A percentile compares a stretch with the other conserved stretches of the same genome.
phyloP scores from a whole-genome alignment of 1,284 basidiomycete genomes.

The Mycosarcoma maydis region DNA sequence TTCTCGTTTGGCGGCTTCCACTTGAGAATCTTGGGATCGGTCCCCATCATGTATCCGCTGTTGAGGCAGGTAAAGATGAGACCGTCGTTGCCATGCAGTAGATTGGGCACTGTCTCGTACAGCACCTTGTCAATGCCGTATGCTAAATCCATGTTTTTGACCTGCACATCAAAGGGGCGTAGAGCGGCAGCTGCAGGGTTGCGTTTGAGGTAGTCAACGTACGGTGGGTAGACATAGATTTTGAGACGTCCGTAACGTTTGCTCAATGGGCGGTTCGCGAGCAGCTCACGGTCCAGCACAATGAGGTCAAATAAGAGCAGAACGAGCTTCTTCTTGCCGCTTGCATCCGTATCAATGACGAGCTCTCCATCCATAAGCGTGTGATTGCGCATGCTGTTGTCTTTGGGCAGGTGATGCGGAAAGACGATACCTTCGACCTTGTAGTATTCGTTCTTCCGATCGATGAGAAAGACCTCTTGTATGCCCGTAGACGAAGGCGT shows the following conservation, averaged over 20 bases:
- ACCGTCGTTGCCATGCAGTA: conserved; percentile 94
- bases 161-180: conserved; percentile 82
- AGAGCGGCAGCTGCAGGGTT: conserved; percentile 75
- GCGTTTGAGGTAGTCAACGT: conserved; percentile 76
- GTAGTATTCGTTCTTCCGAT: conserved; percentile 90
- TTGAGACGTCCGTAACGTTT: conserved; percentile 88
- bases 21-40: conserved; percentile 87
- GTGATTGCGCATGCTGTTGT: conserved; percentile 71
- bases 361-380: conserved; percentile 94
- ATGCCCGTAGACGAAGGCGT: conserved; percentile 69
- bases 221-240: conserved; percentile 84
- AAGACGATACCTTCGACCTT: conserved; percentile 78
- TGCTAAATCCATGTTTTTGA: conserved; percentile 88
- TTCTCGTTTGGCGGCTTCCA: conserved; percentile 99
- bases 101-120: conserved; percentile 80
- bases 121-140: conserved; percentile 89
- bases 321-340: conserved; percentile 72
- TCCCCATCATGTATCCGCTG: conserved; percentile 85
- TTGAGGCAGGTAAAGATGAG: conserved; percentile 94
- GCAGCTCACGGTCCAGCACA: conserved; percentile 83
- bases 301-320: conserved; percentile 93
- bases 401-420: conserved; percentile 69
- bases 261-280: conserved; percentile 82
- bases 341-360: conserved; percentile 82
- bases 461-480: conserved; percentile 79